phyloP scores from a whole-genome alignment of 345 rosid genomes.

The Trapa incisa region DNA sequence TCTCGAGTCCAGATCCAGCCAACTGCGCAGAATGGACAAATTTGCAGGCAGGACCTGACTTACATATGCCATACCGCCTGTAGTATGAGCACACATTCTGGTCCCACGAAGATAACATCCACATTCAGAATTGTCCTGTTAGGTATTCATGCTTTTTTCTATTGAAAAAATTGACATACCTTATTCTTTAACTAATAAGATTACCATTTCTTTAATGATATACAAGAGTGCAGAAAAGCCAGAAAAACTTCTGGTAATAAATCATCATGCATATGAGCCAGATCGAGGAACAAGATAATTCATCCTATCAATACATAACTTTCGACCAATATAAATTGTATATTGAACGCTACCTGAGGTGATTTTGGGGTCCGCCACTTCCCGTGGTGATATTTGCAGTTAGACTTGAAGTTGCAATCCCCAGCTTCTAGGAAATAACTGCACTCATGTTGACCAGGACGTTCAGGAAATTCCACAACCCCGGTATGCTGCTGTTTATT shows the following conservation, averaged over 20 bases:
- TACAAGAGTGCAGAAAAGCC: too few relatives aligned
- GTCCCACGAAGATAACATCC: constrained; percentile 30
- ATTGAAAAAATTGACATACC: too few relatives aligned
- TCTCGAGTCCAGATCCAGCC: constrained; percentile 18
- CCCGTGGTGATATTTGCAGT: constrained; percentile 88
- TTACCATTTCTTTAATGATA: neutral
- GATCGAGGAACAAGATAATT: neutral
- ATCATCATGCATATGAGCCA: too few relatives aligned
- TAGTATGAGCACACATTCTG: constrained; percentile 62
- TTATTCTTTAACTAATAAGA: too few relatives aligned
- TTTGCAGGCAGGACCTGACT: constrained; percentile 90
- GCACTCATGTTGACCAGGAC: constrained; percentile 93
- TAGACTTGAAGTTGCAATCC: constrained; percentile 74
- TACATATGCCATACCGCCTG: constrained; percentile 90
- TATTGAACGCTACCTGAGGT: constrained; percentile 36
- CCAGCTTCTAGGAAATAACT: constrained; percentile 67
- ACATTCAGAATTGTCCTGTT: neutral
- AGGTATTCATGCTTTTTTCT: neutral
- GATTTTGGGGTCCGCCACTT: constrained; percentile 40
- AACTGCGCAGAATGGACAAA: constrained; percentile 48
- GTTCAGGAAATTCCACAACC: constrained; percentile 75
- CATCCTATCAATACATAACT: neutral
- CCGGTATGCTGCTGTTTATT: constrained; percentile 36
- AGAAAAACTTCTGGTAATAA: too few relatives aligned
- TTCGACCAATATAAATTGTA: neutral